These are phyloP conservation scores for Cladosporium sp. DNA, from an alignment of 2,329 filamentous ascomycete species.

Conservation along the genomic window DNA sequence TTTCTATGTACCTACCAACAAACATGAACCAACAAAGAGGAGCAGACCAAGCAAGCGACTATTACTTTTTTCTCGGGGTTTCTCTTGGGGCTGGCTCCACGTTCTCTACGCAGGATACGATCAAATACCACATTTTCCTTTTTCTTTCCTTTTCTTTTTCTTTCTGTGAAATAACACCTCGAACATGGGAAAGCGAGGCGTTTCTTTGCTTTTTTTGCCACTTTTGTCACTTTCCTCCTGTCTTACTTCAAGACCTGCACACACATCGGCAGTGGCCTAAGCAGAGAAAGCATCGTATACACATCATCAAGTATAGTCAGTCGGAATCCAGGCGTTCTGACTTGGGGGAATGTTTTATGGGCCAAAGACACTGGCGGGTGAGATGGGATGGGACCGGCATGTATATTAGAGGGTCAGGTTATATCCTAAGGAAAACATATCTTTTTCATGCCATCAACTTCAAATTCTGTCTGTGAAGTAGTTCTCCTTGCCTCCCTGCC, in stretches of 20 bases:
- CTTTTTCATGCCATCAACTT: no score
- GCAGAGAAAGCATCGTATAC: no score
- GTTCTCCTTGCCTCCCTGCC: no score
- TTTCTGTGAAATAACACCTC: background rate
- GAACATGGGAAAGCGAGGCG: background rate
- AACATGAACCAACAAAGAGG: background rate
- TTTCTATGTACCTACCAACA: background rate
- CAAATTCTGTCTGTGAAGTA: no score
- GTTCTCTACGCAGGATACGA: constrained; percentile 3
- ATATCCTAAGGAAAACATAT: no score
- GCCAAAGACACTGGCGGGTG: no score
- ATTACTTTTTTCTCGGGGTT: background rate
- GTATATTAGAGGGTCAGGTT: no score
- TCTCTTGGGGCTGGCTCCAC: background rate
- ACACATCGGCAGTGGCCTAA: no score
- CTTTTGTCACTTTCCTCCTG: background rate
- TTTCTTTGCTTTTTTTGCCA: background rate
- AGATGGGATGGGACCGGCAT: no score
- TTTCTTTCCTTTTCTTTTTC: background rate
- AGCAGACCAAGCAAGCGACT: background rate
- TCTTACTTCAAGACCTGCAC: background rate
- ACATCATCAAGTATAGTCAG: no score
- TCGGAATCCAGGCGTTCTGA: no score
- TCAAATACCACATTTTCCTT: background rate
- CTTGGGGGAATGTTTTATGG: no score